A percentile compares a stretch with the other conserved stretches of the same genome.
Conservation (phyloP, 2,329 filamentous ascomycete genomes). For the Ramularia endophylla region DNA sequence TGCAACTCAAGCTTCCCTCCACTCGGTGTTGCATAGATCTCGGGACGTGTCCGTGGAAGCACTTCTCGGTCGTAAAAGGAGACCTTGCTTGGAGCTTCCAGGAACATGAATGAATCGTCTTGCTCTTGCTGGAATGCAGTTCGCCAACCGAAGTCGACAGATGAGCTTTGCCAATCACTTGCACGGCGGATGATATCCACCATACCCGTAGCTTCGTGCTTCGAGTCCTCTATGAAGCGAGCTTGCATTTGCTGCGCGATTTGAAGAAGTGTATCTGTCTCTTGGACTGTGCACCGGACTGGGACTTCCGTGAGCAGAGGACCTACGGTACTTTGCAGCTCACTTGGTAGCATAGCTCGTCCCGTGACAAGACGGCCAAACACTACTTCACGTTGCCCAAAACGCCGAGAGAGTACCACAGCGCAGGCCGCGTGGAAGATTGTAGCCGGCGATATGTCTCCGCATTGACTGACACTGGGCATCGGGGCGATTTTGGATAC, state of each 20-base stretch:
- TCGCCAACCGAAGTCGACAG: constrained; percentile 10
- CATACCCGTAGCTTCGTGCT: constrained; percentile 8
- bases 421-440: constrained; percentile 56
- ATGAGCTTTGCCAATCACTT: constrained; percentile 2
- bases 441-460: constrained; percentile 29
- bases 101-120: not conserved
- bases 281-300: constrained; percentile 2
- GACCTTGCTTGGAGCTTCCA: constrained; percentile 4
- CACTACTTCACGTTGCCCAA: constrained; percentile 47
- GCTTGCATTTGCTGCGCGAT: constrained; percentile 5
- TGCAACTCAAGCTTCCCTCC: constrained; percentile 5
- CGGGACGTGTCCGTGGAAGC: constrained; percentile 3
- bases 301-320: constrained; percentile 9
- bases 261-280: constrained; percentile 3
- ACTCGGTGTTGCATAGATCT: constrained; percentile 10
- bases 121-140: constrained; percentile 10
- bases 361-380: constrained; percentile 38
- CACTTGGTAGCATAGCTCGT: constrained; percentile 6
- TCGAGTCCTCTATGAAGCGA: constrained; percentile 9
- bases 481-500: constrained; percentile 11
- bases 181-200: constrained; percentile 5
- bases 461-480: constrained; percentile 8
- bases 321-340: constrained; percentile 6
- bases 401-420: constrained; percentile 48
- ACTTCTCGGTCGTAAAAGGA: constrained; percentile 6